Conservation (phyloP, 176 grass and related monocot genomes). For the Cymbopogon citratus region DNA sequence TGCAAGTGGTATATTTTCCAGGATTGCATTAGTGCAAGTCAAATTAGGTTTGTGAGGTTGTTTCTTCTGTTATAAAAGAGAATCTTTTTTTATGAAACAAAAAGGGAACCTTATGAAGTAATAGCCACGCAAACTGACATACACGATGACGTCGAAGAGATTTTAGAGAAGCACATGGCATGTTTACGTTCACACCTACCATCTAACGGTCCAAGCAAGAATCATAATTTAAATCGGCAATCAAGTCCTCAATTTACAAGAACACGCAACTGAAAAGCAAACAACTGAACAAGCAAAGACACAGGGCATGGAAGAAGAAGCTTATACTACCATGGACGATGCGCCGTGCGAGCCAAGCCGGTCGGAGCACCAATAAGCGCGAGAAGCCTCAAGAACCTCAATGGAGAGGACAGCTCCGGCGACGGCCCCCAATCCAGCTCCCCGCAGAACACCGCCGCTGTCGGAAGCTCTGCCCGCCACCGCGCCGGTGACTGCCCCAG, state of each 20-base stretch:
- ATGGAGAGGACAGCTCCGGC: slow-evolving; percentile 69
- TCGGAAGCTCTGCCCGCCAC: slow-evolving; percentile 64
- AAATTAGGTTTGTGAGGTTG: not conserved
- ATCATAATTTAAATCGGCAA: not conserved
- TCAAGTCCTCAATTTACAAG: not conserved
- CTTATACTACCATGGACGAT: slow-evolving; percentile 59
- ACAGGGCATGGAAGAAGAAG: slow-evolving; percentile 6
- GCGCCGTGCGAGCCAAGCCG: slow-evolving; percentile 29
- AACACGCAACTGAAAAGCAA: not conserved
- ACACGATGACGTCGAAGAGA: not conserved
- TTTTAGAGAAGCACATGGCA: not conserved
- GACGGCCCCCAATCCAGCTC: slow-evolving; percentile 59
- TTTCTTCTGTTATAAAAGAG: not conserved
- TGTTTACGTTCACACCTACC: not conserved
- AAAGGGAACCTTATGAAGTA: not conserved
- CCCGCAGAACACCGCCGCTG: slow-evolving; percentile 55
- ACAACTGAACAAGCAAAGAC: not conserved
- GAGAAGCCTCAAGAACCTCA: slow-evolving; percentile 67
- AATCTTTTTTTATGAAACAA: not conserved
- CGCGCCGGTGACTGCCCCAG: slow-evolving; percentile 59
- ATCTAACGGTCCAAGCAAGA: not conserved
- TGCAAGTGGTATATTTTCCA: not conserved
- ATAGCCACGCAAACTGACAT: not conserved
- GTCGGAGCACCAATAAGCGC: slow-evolving; percentile 69
- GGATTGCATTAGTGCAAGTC: not conserved